phyloP scores from a whole-genome alignment of 148 eudicot species.

The Spergularia bocconei region DNA sequence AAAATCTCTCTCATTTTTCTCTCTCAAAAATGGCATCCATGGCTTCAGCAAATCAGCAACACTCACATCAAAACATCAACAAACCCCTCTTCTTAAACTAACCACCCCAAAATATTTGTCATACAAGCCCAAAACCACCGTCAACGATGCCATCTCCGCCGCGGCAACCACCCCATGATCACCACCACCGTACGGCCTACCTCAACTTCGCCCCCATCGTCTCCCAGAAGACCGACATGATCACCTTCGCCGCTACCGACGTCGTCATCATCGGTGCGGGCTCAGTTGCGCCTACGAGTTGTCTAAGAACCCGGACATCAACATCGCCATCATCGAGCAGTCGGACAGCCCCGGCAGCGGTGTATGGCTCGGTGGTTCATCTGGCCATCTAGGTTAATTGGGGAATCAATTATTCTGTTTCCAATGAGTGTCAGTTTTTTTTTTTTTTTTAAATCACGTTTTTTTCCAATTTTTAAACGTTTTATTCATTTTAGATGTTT shows the following conservation, averaged over 20 bases:
- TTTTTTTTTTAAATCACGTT: too few relatives aligned
- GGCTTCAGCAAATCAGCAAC: conserved; percentile 13
- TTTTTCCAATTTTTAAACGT: too few relatives aligned
- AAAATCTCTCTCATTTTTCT: neutral
- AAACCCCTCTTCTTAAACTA: conserved; percentile 29
- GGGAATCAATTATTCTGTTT: too few relatives aligned
- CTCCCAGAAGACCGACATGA: conserved; percentile 87
- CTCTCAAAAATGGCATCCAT: conserved; percentile 23
- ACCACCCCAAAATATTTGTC: conserved; percentile 19
- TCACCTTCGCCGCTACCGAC: conserved; percentile 89
- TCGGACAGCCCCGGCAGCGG: conserved; percentile 97
- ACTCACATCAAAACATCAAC: conserved; percentile 21
- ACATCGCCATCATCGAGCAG: conserved; percentile 82
- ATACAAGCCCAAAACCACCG: conserved; percentile 18
- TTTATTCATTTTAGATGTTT: too few relatives aligned
- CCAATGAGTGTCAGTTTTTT: too few relatives aligned
- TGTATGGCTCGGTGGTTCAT: conserved; percentile 82
- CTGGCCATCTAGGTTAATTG: too few relatives aligned
- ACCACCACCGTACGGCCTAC: conserved; percentile 49
- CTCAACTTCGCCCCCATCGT: conserved; percentile 75
- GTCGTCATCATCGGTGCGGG: conserved; percentile 92
- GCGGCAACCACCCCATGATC: conserved; percentile 9
- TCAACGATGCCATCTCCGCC: conserved; percentile 10
- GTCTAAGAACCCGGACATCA: conserved; percentile 75
- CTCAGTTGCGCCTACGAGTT: conserved; percentile 84